Conservation (phyloP, 495 filamentous ascomycete genomes). For the Podospora appendiculata region DNA sequence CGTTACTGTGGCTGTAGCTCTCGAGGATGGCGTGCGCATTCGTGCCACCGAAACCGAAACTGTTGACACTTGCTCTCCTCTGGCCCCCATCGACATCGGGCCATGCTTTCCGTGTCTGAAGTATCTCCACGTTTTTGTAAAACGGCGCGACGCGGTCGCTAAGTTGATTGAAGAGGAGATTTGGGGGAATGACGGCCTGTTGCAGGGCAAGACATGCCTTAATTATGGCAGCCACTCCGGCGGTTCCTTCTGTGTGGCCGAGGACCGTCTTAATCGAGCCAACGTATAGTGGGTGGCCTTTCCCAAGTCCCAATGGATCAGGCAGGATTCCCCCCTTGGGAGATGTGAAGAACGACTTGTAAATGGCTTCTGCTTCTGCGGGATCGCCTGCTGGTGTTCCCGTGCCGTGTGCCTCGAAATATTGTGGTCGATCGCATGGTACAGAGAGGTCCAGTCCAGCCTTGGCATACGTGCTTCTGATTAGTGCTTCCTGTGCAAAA, state of each 20-base stretch:
- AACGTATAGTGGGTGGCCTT: slow-evolving; percentile 25
- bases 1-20: slow-evolving; percentile 8
- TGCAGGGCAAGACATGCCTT: slow-evolving; percentile 44
- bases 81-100: neutral
- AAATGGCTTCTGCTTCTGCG: slow-evolving; percentile 31
- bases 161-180: slow-evolving; percentile 36
- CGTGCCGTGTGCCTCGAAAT: slow-evolving; percentile 37
- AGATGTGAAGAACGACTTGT: slow-evolving; percentile 18
- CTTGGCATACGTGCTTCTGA: slow-evolving; percentile 36
- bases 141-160: slow-evolving; percentile 32
- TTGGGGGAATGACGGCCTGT: slow-evolving; percentile 34
- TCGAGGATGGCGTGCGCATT: slow-evolving; percentile 8
- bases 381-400: slow-evolving; percentile 1
- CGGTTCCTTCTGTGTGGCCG: slow-evolving; percentile 45
- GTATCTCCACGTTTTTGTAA: slow-evolving; percentile 13
- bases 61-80: slow-evolving; percentile 7
- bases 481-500: slow-evolving; percentile 41
- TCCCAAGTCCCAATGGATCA: too few relatives aligned
- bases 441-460: slow-evolving; percentile 33
- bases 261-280: slow-evolving; percentile 49
- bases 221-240: slow-evolving; percentile 45
- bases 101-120: slow-evolving; percentile 5
- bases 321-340: slow-evolving; percentile 15
- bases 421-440: slow-evolving; percentile 27
- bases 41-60: slow-evolving; percentile 6